Base-by-base conservation (phyloP, 352 stramenopile genomes). In the Globisporangium paroecandrum region DNA sequence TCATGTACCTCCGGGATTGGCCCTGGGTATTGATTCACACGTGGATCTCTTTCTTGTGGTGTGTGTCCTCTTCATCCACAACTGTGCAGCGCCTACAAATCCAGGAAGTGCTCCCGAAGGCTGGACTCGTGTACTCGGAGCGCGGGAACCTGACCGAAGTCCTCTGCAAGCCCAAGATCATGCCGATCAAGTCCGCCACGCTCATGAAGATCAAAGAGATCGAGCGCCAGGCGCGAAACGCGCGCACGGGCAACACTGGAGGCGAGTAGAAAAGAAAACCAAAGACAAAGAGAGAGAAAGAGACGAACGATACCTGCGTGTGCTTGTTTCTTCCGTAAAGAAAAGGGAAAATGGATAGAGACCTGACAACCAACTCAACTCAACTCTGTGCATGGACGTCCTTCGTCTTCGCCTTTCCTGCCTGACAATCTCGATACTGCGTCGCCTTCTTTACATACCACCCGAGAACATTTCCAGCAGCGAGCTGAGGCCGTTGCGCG, bases 71-170 rank as follows among this genome's bases (percentile, higher is more conserved):
- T n/a, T 68, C 24, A 13, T 15, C 5, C 54, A 15, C 32, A 38
- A 20, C 38, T 49, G 34, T 4, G 20, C 62, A 96, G 85, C 80
- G 85, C 29, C 69, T 89, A 41, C 87, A 91, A 69, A 80, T 96
- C 64, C 78, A 94, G 56, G 88, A 97, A 59, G 87, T 95, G 55
- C 72, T 96, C 9, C 89, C 90, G 7, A 95, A 95, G 72, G 79
- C 84, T 8, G 90, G 90, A n/a, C 81, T 97, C 7, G 89, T 97
- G 58, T 95, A 94, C 74, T 97, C 90, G 34, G 89, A 97, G 69
- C 81, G 83, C 36, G 83, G 85, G n/a, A 92, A 94, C 65, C 63
- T 96, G 34, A 93, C 78, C 0, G 87, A 96, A 66, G 78, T 95
- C 66, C 71, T 97, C 25, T 97, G 90, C 73, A 97, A 97, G 46